These are phyloP conservation scores for Boletus tylopilopsis DNA, from an alignment of 768 basidiomycete genomes.

Conservation along the genomic window DNA sequence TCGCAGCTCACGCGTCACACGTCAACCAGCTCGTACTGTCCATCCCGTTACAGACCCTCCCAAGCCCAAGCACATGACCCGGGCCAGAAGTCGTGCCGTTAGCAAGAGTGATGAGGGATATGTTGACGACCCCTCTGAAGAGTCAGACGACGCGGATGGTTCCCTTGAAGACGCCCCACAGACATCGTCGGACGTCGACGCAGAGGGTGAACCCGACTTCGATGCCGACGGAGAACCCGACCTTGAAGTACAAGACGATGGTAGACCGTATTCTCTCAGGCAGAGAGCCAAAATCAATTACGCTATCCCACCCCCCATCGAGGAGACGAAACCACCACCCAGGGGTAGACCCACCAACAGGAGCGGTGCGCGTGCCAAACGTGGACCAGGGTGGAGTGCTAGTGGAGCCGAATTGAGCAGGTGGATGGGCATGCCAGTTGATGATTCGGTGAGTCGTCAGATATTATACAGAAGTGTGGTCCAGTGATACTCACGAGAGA, in stretches of 20 bases:
- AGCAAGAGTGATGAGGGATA: constrained; percentile 51
- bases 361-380: constrained; percentile 37
- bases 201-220: constrained; percentile 37
- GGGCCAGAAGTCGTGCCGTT: constrained; percentile 21
- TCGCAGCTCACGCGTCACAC: constrained; percentile 22
- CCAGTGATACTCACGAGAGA: neutral
- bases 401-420: constrained; percentile 71
- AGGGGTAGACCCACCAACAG: constrained; percentile 37
- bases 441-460: constrained; percentile 57
- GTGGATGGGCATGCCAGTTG: constrained; percentile 70
- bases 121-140: constrained; percentile 45
- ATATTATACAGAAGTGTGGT: neutral
- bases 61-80: constrained; percentile 17
- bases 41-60: neutral
- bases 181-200: constrained; percentile 37
- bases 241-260: constrained; percentile 39
- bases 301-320: constrained; percentile 76
- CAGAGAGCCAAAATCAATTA: constrained; percentile 69
- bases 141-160: constrained; percentile 53
- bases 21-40: constrained; percentile 16
- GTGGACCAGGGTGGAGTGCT: constrained; percentile 74
- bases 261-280: constrained; percentile 53
- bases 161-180: constrained; percentile 54
- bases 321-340: constrained; percentile 50
- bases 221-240: constrained; percentile 38